phyloP scores from a whole-genome alignment of 2,329 filamentous ascomycete genomes.

The Cercospora berteroae region DNA sequence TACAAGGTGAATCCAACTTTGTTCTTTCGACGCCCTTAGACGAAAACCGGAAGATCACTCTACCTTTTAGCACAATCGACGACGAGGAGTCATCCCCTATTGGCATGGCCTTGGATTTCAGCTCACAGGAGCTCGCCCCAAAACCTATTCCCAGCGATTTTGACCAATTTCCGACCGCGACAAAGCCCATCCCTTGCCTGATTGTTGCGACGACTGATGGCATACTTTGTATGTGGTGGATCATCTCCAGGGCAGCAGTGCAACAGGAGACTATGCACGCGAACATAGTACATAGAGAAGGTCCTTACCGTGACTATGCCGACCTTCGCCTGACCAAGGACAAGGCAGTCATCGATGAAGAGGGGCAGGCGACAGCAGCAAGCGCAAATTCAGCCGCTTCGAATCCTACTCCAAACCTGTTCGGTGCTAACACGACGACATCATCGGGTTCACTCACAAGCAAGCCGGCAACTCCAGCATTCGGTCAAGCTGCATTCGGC shows the following conservation, averaged over 20 bases:
- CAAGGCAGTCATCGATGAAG: not conserved
- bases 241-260: conserved; percentile 86
- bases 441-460: not conserved
- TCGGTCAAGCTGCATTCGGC: conserved; percentile 9
- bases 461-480: conserved; percentile 3
- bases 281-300: conserved; percentile 14
- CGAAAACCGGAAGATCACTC: conserved; percentile 70
- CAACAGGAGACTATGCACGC: conserved; percentile 49
- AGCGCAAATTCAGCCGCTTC: not conserved
- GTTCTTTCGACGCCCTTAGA: conserved; percentile 54
- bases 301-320: conserved; percentile 8
- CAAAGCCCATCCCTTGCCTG: conserved; percentile 76
- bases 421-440: not conserved
- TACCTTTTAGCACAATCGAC: conserved; percentile 64
- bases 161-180: conserved; percentile 73
- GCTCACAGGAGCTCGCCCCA: conserved; percentile 39
- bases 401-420: not conserved
- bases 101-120: conserved; percentile 71
- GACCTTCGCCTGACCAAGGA: conserved; percentile 12
- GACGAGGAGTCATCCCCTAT: conserved; percentile 73
- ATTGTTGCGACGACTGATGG: conserved; percentile 89
- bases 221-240: conserved; percentile 81
- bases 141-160: conserved; percentile 46
- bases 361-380: not conserved
- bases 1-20: not conserved